Evolutionary conservation across 192 early-diverging fungal species (phyloP), one percentile per base, ranked within the genome.

Genomic region (Oehlia diaphana): DNA sequence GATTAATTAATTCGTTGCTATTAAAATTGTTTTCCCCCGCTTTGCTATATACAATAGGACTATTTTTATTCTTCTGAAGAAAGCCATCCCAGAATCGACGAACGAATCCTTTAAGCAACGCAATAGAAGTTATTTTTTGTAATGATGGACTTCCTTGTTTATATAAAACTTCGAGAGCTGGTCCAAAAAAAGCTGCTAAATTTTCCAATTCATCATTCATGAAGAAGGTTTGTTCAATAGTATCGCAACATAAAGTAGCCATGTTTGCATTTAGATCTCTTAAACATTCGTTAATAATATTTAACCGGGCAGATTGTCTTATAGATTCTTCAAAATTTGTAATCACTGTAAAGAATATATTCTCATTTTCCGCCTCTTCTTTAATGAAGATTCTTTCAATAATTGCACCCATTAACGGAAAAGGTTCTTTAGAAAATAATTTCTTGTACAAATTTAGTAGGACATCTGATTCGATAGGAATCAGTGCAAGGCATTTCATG

Each of bases 101-200:
- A 35, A 80, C 50, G 61, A 80, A 75, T 65, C 75, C 61, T 75
- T 80, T 80, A 19, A 80, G 26, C 16, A 74, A 66, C 1, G 79
- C 72, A n/a, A 80, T 69, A 75, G 74, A 19, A 47, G 12, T 49
- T 61, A 80, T 75, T n/a, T 12, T 35, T 61, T 80, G 79, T 31
- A 80, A 76, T 5, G 33, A 1, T 75, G 33, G 23, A 16, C 4
- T 3, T 21, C 16, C 47, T 10, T 21, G 47, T 12, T 28, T 33
- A 67, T 10, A 16, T 33, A 80, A 33, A 28, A 16, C 58, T n/a
- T 39, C 13, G 23, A 35, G 19, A 12, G 65, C 66, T 16, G 19
- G 6, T 21, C 26, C n/a, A 35, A 80, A 80, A 5, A 53, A 21
- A 33, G 6, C n/a, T 8, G 26, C 19, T 28, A 80, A 47, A 6